Base-by-base conservation (phyloP, 2,329 filamentous ascomycete species). In the Alternaria arborescens region DNA sequence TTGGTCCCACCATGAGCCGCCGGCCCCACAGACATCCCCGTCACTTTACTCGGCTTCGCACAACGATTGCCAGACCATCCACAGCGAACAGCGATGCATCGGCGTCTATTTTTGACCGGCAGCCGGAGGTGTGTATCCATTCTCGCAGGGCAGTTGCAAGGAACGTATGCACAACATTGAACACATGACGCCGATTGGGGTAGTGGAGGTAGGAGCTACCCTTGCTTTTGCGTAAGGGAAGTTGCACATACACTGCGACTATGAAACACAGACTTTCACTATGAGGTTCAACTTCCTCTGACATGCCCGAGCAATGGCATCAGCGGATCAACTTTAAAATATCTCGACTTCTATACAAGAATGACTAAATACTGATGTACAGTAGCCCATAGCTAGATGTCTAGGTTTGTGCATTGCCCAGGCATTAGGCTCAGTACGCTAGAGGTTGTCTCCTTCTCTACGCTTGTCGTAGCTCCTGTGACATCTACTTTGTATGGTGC, bases 401-500 rank as follows among this genome's bases (percentile, higher is more conserved):
- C 16, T 5, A 36, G 14, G 34, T 36, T 4, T 6, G 16, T 16
- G 34, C 34, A 16, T 36, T 10, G 34, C 34, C 34, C 34, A 16
- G 34, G 34, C 6, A 8, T 36, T 14, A 36, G 14, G 12, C 14
- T 16, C 12, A 36, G 34, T 36, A 36, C 34, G 14, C 34, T 16
- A 7, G 34, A 36, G 12, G 12, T 36, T 8, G 34, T 36, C 34
- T 36, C 34, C 34, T 16, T 36, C 5, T 36, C 34, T 12, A 36
- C 34, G 16, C 34, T 36, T 36, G 34, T 36, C 6, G 34, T 36
- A 36, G 34, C 34, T 4, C 5, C 34, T 16, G 16, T 36, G 14
- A 36, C 34, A 36, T 55, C 52, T 11, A 55, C 42, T 18, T 26
- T 36, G 20, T 46, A 55, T 38, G 52, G 52, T 20, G 52, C 28